Conservation (phyloP, 2,329 filamentous ascomycete genomes). For the Gyromitra esculenta region DNA sequence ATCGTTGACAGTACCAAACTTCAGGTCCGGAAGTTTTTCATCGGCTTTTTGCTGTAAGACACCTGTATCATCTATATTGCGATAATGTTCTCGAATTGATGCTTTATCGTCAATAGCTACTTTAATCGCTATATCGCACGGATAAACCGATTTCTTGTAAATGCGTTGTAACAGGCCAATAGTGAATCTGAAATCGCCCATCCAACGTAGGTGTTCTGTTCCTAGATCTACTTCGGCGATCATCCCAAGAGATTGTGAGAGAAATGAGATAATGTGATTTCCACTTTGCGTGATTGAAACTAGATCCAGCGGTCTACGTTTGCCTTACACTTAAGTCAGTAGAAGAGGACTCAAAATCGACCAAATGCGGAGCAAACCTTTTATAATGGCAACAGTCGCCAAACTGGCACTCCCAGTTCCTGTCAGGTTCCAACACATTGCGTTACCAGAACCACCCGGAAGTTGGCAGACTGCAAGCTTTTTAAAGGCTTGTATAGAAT, state of each 20-base stretch:
- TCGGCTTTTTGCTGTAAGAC: slow-evolving; percentile 33
- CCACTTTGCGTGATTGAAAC: slow-evolving; percentile 86
- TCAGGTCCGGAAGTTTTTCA: slow-evolving; percentile 71
- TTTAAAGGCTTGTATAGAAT: slow-evolving; percentile 77
- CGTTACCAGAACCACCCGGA: slow-evolving; percentile 93
- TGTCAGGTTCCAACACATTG: slow-evolving; percentile 87
- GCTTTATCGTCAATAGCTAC: slow-evolving; percentile 80
- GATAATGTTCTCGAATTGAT: slow-evolving; percentile 78
- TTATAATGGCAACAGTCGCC: slow-evolving; percentile 84
- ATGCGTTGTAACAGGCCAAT: slow-evolving; percentile 83
- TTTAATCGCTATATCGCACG: slow-evolving; percentile 87
- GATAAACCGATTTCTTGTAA: slow-evolving; percentile 79
- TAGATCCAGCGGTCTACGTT: slow-evolving; percentile 84
- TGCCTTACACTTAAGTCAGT: slow-evolving; percentile 59
- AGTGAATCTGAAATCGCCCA: slow-evolving; percentile 86
- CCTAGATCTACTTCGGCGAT: slow-evolving; percentile 89
- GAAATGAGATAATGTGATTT: slow-evolving; percentile 79
- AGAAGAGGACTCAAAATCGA: slow-evolving; percentile 4
- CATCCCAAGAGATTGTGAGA: slow-evolving; percentile 89
- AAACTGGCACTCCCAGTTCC: slow-evolving; percentile 79
- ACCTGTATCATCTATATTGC: slow-evolving; percentile 59
- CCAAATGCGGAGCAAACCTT: slow-evolving; percentile 63
- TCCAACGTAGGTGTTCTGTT: slow-evolving; percentile 92
- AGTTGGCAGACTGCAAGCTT: slow-evolving; percentile 85
- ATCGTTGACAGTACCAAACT: slow-evolving; percentile 82